phyloP scores from a whole-genome alignment of 495 filamentous ascomycete genomes.

The Penicillium ochrochloron region DNA sequence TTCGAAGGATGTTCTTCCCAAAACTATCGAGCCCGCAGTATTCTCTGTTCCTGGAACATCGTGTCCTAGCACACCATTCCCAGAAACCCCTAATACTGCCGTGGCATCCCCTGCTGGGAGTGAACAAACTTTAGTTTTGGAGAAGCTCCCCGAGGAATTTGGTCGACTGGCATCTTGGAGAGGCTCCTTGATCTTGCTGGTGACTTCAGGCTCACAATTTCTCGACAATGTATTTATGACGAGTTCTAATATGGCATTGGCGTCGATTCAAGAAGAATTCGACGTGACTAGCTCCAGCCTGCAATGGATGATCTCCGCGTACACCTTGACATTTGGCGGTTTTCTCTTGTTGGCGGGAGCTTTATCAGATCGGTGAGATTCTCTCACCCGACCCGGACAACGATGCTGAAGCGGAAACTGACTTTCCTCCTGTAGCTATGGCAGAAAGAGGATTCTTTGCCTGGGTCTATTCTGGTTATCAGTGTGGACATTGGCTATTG shows the following conservation, averaged over 20 bases:
- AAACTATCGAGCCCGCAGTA: constrained; percentile 27
- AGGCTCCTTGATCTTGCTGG: constrained; percentile 40
- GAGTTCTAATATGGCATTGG: constrained; percentile 42
- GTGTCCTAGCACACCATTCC: constrained; percentile 9
- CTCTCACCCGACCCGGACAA: neutral
- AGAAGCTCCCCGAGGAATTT: constrained; percentile 33
- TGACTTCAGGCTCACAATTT: constrained; percentile 45
- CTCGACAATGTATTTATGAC: constrained; percentile 49
- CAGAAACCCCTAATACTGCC: constrained; percentile 18
- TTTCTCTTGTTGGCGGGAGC: constrained; percentile 41
- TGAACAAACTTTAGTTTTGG: constrained; percentile 27
- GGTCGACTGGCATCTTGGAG: constrained; percentile 39
- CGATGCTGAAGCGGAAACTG: neutral
- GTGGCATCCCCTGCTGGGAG: constrained; percentile 26
- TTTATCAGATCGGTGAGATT: constrained; percentile 41
- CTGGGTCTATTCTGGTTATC: constrained; percentile 40
- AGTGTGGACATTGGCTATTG: constrained; percentile 43
- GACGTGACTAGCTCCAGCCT: constrained; percentile 37
- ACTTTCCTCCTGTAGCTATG: constrained; percentile 31
- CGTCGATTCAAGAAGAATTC: constrained; percentile 44
- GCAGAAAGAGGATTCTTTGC: constrained; percentile 41
- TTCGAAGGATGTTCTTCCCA: constrained; percentile 9
- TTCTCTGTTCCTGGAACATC: constrained; percentile 28
- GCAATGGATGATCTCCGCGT: constrained; percentile 49
- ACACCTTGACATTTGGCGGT: constrained; percentile 44